phyloP scores from a whole-genome alignment of 441 rosid species.

The Kokia cookei region DNA sequence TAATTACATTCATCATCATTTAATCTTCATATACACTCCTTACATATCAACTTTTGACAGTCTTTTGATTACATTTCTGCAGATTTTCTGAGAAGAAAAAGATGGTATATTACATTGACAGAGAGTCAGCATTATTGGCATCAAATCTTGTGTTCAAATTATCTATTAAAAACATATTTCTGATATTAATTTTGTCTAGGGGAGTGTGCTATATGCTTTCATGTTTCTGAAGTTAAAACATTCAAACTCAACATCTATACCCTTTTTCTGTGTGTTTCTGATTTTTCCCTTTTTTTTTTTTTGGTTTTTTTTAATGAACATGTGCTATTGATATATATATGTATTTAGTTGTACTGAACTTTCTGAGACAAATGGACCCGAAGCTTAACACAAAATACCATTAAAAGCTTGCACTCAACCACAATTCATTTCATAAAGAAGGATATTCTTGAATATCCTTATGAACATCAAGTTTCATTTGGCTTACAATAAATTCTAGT shows the following conservation, averaged over 20 bases:
- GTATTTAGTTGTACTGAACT: not conserved
- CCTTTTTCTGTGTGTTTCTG: not conserved
- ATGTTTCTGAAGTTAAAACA: not conserved
- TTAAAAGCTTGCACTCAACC: not conserved
- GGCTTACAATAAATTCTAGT: constrained; percentile 31
- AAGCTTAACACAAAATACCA: no score
- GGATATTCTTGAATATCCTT: constrained; percentile 13
- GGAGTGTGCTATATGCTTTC: not conserved
- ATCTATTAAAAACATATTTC: not conserved
- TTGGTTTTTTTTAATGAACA: not conserved
- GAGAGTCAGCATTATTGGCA: not conserved
- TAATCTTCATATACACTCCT: not conserved
- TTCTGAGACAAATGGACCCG: not conserved
- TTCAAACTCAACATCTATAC: not conserved
- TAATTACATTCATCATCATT: not conserved
- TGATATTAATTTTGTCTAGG: not conserved
- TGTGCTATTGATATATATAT: not conserved
- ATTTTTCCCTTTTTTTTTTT: not conserved
- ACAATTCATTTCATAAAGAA: constrained; percentile 7
- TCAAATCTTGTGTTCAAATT: not conserved
- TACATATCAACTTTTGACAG: not conserved
- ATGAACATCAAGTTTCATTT: constrained; percentile 34
- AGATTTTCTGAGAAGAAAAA: not conserved
- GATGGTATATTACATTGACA: not conserved
- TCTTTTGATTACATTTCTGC: not conserved